These are phyloP conservation scores for Volvariella surrecta DNA, from an alignment of 1,284 basidiomycete species.

Conservation along the genomic window DNA sequence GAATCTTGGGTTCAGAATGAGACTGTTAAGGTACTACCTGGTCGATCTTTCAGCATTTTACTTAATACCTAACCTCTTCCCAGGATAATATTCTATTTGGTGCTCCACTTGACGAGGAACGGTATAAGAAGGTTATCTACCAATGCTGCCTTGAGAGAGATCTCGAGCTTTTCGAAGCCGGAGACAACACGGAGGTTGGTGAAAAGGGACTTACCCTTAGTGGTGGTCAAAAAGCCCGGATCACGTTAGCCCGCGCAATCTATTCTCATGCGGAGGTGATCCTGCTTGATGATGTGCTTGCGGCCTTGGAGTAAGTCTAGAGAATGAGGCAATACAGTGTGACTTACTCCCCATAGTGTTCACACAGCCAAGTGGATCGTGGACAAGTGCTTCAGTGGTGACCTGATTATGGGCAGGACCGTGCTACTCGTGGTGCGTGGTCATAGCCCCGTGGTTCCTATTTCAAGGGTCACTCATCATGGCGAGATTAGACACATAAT, in stretches of 20 bases:
- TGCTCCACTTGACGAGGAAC: constrained; percentile 35
- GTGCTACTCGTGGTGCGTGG: constrained; percentile 60
- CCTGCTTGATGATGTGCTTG: constrained; percentile 57
- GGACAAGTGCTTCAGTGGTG: constrained; percentile 64
- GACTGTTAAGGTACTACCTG: constrained; percentile 16
- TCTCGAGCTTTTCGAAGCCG: constrained; percentile 59
- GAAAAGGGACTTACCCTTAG: constrained; percentile 51
- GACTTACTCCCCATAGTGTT: constrained; percentile 39
- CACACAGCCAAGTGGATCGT: constrained; percentile 74
- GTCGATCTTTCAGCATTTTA: too few species aligned
- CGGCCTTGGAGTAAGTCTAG: constrained; percentile 34
- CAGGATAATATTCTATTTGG: constrained; percentile 50
- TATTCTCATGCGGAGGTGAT: constrained; percentile 60
- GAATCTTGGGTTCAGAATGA: constrained; percentile 68
- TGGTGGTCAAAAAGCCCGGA: constrained; percentile 60
- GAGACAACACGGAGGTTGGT: constrained; percentile 66
- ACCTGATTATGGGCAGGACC: constrained; percentile 61
- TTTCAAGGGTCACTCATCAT: not conserved
- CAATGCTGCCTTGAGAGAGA: constrained; percentile 61
- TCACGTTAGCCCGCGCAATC: constrained; percentile 67
- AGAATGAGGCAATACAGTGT: constrained; percentile 12
- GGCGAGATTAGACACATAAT: constrained; percentile 54
- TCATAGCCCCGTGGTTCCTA: constrained; percentile 7
- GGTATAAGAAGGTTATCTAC: constrained; percentile 46
- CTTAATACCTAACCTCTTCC: too few species aligned